A percentile compares a stretch with the other conserved stretches of the same genome.
phyloP scores from a whole-genome alignment of 1,139 yeast species.

The Zygosaccharomyces pseudobailii region DNA sequence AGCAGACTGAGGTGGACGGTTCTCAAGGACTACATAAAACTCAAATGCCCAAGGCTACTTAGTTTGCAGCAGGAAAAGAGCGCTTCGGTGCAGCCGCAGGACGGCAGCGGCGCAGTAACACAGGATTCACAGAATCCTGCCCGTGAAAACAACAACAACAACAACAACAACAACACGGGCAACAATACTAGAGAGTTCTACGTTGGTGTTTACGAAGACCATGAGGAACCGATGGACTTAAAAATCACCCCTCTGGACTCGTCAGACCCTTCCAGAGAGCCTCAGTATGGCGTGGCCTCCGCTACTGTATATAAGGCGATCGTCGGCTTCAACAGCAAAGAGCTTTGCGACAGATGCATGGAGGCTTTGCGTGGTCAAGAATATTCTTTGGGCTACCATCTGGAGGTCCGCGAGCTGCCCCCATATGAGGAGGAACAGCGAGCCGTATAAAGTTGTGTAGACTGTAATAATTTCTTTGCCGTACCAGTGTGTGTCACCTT shows the following conservation, averaged over 20 bases:
- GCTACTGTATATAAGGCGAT: constrained; percentile 30
- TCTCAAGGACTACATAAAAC: constrained; percentile 32
- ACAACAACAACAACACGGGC: constrained; percentile 15
- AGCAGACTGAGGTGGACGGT: constrained; percentile 34
- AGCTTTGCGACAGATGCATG: constrained; percentile 25
- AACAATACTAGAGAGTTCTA: constrained; percentile 32
- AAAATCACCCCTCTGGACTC: background rate
- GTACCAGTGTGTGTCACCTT: too few species aligned
- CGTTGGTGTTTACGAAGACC: constrained; percentile 34
- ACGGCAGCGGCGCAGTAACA: constrained; percentile 2
- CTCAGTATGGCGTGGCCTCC: constrained; percentile 8
- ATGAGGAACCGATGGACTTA: constrained; percentile 23
- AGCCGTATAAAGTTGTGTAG: background rate
- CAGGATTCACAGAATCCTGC: constrained; percentile 6
- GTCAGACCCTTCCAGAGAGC: background rate
- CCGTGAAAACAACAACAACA: background rate
- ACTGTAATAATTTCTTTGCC: background rate
- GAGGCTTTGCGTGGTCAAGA: constrained; percentile 26
- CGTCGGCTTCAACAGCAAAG: constrained; percentile 31
- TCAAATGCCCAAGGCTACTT: constrained; percentile 29
- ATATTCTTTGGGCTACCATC: constrained; percentile 26
- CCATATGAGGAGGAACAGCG: constrained; percentile 20
- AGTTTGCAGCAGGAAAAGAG: constrained; percentile 12
- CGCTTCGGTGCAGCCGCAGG: constrained; percentile 5
- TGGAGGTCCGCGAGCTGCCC: constrained; percentile 24